phyloP scores from a whole-genome alignment of 257 asterid genomes.

The Ballota nigra region DNA sequence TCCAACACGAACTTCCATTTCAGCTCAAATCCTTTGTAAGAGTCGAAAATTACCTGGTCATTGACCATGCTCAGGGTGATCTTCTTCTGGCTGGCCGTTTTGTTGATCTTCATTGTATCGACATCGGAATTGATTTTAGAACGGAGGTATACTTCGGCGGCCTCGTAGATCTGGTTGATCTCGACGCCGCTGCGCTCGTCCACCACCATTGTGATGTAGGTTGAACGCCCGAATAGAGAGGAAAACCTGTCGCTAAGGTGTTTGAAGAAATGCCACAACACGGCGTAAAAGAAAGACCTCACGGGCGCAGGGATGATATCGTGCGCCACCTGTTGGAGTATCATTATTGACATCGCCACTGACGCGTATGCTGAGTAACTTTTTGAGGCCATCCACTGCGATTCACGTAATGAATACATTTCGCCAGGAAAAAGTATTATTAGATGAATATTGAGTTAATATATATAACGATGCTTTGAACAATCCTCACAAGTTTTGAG shows the following conservation, averaged over 20 bases:
- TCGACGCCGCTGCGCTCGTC: slow-evolving; percentile 62
- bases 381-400: slow-evolving; percentile 52
- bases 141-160: slow-evolving; percentile 66
- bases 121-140: slow-evolving; percentile 50
- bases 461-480: no score
- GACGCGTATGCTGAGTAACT: slow-evolving; percentile 82
- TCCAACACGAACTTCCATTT: slow-evolving; percentile 55
- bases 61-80: slow-evolving; percentile 54
- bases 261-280: slow-evolving; percentile 31
- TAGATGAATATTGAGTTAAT: no score
- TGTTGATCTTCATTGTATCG: slow-evolving; percentile 48
- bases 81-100: slow-evolving; percentile 46
- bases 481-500: no score
- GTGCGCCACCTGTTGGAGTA: slow-evolving; percentile 54
- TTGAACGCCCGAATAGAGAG: slow-evolving; percentile 23
- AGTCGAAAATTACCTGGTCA: slow-evolving; percentile 42
- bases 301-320: slow-evolving; percentile 54
- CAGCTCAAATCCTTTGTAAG: slow-evolving; percentile 27
- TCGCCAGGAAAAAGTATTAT: no score
- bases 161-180: slow-evolving; percentile 62
- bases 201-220: slow-evolving; percentile 49
- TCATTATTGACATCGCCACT: slow-evolving; percentile 65
- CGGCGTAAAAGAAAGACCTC: slow-evolving; percentile 26
- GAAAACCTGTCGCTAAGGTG: slow-evolving; percentile 27
- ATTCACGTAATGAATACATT: no score